Base-by-base conservation (phyloP, 2,329 filamentous ascomycete species). In the Beauveria brongniartii region DNA sequence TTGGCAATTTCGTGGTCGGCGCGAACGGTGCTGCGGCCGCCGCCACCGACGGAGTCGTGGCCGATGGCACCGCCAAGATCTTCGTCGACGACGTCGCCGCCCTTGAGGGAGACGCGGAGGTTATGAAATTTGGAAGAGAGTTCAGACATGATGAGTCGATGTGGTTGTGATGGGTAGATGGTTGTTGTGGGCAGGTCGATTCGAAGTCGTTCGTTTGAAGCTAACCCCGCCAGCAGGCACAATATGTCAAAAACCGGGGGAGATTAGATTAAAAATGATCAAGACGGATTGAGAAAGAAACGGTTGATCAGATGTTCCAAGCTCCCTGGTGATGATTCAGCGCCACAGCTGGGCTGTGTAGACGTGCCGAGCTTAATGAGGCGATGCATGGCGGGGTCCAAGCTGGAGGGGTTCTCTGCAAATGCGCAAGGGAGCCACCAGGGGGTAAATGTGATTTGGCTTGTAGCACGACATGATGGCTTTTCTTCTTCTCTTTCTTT, bases 11-110 rank as follows among this genome's bases (percentile, higher is more conserved):
- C 79, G 59, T 76, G 69, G 37, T 75, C 72, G 14, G 77, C 78
- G 56, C 73, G 70, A 43, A 78, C 77, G n/a, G 74, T 73, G 58
- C 77, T 76, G 69, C 83, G 83, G 50, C 83, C 83, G n/a, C 84
- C 83, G 37, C 84, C 83, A 2, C 82, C 85, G 12, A 87, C 74
- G 44, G 76, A 80, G 61, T 70, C 67, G 54, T 68, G 68, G 65
- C 82, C 80, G 63, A 83, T 78, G 54, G 75, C 75, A 62, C 84
- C 80, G 61, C 82, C 82, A 34, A 73, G 67, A 37, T 84, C 80
- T 46, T 85, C 82, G 44, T 81, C 77, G 61, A 80, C 78, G 34
- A 70, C 69, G 61, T 80, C 78, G 37, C 70, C 69, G 24, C 70
- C 64, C 26, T 64, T 63, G n/a, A 60, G 59, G 20, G 50, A 60